Conservation (phyloP, 2,329 filamentous ascomycete genomes). For the Furcasterigmium sp. region DNA sequence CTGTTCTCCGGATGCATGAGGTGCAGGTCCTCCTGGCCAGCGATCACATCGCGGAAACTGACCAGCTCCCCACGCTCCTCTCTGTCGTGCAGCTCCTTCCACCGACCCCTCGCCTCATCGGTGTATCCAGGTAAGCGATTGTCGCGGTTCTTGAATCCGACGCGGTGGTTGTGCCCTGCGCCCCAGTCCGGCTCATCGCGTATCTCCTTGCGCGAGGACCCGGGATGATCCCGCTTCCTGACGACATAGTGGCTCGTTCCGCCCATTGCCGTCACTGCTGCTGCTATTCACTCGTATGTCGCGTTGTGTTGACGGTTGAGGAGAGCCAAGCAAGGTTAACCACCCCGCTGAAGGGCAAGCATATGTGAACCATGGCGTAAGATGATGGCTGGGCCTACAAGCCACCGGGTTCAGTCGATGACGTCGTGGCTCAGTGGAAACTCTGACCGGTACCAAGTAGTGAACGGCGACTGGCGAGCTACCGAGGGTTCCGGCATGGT, state of each 20-base stretch:
- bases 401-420: slow-evolving; percentile 1
- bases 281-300: no score
- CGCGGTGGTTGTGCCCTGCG: slow-evolving; percentile 27
- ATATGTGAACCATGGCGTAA: no score
- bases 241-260: slow-evolving; percentile 8
- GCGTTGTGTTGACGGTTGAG: no score
- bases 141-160: slow-evolving; percentile 30
- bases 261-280: slow-evolving; percentile 1
- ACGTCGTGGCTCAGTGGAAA: not conserved
- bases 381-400: no score
- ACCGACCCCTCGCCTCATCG: slow-evolving; percentile 5
- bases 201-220: slow-evolving; percentile 32
- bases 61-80: slow-evolving; percentile 21
- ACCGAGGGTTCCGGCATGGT: not conserved
- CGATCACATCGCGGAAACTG: slow-evolving; percentile 30
- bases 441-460: no score
- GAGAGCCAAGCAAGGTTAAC: no score
- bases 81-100: slow-evolving; percentile 4
- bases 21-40: slow-evolving; percentile 33
- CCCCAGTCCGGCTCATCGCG: slow-evolving; percentile 36
- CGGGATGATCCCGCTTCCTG: slow-evolving; percentile 21
- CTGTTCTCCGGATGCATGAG: slow-evolving; percentile 35
- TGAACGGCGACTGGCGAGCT: no score
- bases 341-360: no score
- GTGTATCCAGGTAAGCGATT: slow-evolving; percentile 27